A percentile compares a stretch with the other conserved stretches of the same genome.
phyloP scores from a whole-genome alignment of 495 filamentous ascomycete species.

The Penicillium dipodomyicola region DNA sequence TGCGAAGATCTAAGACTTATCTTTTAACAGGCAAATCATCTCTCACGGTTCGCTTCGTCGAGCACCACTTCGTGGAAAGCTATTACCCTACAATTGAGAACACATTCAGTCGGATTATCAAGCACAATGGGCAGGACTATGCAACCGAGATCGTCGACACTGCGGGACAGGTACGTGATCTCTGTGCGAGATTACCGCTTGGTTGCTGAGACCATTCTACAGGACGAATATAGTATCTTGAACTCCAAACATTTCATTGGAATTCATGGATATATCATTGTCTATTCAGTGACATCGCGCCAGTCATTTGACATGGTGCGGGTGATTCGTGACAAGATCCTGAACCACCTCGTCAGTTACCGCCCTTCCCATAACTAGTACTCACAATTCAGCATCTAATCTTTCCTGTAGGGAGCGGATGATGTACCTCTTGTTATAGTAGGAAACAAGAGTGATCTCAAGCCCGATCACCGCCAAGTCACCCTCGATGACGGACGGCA shows the following conservation, averaged over 20 bases:
- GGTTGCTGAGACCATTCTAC: conserved; percentile 18
- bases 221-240: conserved; percentile 98
- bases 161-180: conserved; percentile 77
- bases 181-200: not conserved
- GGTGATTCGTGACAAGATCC: conserved; percentile 93
- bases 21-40: conserved; percentile 81
- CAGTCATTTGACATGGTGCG: conserved; percentile 96
- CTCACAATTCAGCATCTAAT: not conserved
- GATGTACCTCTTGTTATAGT: conserved; percentile 91
- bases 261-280: conserved; percentile 98
- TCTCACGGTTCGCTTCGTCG: conserved; percentile 94
- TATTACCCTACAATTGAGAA: conserved; percentile 99
- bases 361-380: not conserved
- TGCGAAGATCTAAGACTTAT: not conserved
- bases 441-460: conserved; percentile 94
- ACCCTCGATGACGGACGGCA: conserved; percentile 76
- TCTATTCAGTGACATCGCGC: conserved; percentile 89
- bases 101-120: conserved; percentile 93
- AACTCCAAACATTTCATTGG: conserved; percentile 99
- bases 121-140: conserved; percentile 86
- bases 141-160: conserved; percentile 98
- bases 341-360: conserved; percentile 82
- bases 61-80: conserved; percentile 96
- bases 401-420: conserved; percentile 69
- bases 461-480: conserved; percentile 90